Base-by-base conservation (phyloP, 805 yeast genomes). In the Kuraishia hungarica region DNA sequence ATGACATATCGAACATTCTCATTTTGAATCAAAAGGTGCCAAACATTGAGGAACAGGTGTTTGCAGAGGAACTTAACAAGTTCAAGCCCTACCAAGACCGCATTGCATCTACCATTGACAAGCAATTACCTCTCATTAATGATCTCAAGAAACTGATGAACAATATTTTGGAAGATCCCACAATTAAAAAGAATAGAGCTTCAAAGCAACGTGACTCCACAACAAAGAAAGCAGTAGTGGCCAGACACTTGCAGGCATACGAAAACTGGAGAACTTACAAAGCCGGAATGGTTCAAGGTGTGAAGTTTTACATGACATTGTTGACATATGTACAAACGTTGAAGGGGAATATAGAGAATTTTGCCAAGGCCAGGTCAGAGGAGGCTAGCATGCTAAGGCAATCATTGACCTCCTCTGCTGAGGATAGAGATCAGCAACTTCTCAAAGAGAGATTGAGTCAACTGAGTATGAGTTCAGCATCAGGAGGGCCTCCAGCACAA, bases 1-100 rank as follows among this genome's bases (percentile, higher is more conserved):
- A 93, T 69, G 97, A 93, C 65, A 89, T 91, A 52, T 86, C 96
- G 0, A 84, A 86, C 54, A 73, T 85, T 13, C 74, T 93, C 35
- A 79, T 93, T 8, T 72, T 85, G 59, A 86, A 88, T 64, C 82
- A 80, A 57, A 77, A 80, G 50, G 20, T 54, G 11, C 60, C 66
- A 11, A 56, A 61, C 39, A 72, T 82, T 4, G 82, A 81, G 7
- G 72, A 77, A 10, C 69, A 58, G 3, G 65, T 87, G 15, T 91
- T 92, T 65, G 79, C 82, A 19, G 78, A 80, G 56, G 97, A 90
- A 66, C 71, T 93, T 59, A 80, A 77, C 52, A 93, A 93, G 68
- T 93, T 90, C 67, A 80, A 79, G 43, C 86, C 86, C 0, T 83
- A 81, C 59, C 82, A 82, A 53, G 75, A 78, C 1, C 80, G 96